phyloP scores from a whole-genome alignment of 208 protist species.

The Trichomonas vaginalis region DNA sequence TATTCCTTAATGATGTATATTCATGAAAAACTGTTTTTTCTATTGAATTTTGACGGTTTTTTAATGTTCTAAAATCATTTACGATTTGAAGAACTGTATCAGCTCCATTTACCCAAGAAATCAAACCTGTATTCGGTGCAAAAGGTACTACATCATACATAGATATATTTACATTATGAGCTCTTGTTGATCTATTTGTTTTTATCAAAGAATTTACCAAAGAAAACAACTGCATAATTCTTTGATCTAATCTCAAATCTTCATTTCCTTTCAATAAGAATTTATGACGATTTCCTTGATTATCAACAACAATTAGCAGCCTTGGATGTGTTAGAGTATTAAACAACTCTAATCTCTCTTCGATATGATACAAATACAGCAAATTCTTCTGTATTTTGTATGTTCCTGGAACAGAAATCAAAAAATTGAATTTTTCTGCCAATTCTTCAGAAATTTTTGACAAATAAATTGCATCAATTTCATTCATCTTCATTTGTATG shows the following conservation, averaged over 20 bases:
- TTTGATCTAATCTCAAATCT: constrained; percentile 15
- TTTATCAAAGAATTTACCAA: background rate
- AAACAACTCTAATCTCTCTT: background rate
- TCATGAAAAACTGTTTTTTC: background rate
- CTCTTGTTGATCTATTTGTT: background rate
- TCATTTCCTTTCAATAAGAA: constrained; percentile 23
- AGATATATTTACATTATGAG: background rate
- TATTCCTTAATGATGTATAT: background rate
- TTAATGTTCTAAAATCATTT: background rate
- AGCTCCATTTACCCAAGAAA: background rate
- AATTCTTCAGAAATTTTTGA: background rate
- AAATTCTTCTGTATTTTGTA: background rate
- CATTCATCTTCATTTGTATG: background rate
- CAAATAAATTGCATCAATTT: background rate
- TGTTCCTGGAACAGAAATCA: background rate
- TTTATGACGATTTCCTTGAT: background rate
- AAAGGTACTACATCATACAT: constrained; percentile 4
- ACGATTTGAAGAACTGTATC: background rate
- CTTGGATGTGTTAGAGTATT: background rate
- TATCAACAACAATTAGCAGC: background rate
- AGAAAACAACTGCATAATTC: constrained; percentile 18
- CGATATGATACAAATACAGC: background rate
- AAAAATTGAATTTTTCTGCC: background rate
- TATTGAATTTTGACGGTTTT: background rate
- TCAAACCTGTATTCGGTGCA: background rate